A percentile compares a stretch with the other conserved stretches of the same genome.
Evolutionary conservation across 108 stramenopile genomes (phyloP).

Genomic region (Pseudonitzschia multistriata): DNA sequence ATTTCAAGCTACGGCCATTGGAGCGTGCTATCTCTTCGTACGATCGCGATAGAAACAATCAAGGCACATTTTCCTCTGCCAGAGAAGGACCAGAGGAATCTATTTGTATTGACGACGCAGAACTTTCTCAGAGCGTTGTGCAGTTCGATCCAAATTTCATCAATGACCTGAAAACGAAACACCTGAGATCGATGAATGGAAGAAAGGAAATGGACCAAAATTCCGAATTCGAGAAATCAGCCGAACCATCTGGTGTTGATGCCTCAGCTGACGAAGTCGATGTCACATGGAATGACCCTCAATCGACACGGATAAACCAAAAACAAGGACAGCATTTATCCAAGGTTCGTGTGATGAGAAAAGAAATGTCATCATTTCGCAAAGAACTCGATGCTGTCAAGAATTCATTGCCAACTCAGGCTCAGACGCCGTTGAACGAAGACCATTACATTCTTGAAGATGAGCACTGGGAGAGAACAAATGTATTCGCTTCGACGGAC

Average conservation of each 20-base stretch:
- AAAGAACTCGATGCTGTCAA: conserved; percentile 12
- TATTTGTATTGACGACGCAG: neutral
- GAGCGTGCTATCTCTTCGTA: neutral
- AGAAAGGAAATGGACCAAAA: neutral
- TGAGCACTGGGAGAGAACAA: neutral
- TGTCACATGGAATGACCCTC: neutral
- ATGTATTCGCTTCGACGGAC: neutral
- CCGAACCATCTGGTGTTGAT: neutral
- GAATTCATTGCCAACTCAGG: neutral
- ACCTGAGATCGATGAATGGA: neutral
- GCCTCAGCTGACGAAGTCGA: neutral
- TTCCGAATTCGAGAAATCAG: neutral
- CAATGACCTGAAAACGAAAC: conserved; percentile 10
- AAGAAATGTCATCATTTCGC: conserved; percentile 10
- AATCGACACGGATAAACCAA: neutral
- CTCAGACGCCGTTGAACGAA: neutral
- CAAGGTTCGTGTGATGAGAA: neutral
- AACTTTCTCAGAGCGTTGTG: neutral
- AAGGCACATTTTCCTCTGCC: neutral
- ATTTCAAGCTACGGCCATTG: neutral
- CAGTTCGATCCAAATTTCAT: conserved; percentile 18
- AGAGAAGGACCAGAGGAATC: conserved; percentile 2
- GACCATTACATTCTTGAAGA: neutral
- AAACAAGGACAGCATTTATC: neutral
- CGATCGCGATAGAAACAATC: neutral